These are phyloP conservation scores for Mucor circinelloides DNA, from an alignment of 371 early-diverging fungal species.

Conservation along the genomic window DNA sequence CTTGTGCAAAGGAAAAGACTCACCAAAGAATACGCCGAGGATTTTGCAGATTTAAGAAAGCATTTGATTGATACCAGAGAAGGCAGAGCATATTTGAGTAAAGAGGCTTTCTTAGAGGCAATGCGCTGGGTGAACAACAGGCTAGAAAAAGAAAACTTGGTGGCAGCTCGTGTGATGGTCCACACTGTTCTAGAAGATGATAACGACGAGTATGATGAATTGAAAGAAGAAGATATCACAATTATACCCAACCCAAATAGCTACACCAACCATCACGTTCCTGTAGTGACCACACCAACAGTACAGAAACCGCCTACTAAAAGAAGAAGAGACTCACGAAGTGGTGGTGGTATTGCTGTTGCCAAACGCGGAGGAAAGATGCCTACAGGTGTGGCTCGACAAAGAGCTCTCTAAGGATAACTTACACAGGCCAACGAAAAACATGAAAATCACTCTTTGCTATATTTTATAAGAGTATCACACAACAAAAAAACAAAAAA, in stretches of 20 bases:
- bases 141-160: neutral
- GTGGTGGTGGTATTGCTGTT: neutral
- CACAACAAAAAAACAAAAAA: too few relatives aligned
- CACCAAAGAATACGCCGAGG: neutral
- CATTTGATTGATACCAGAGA: neutral
- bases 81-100: neutral
- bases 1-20: neutral
- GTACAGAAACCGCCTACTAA: neutral
- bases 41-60: neutral
- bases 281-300: neutral
- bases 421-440: neutral
- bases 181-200: neutral
- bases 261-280: neutral
- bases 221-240: neutral
- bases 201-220: neutral
- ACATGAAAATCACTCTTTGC: too few relatives aligned
- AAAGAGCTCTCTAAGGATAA: neutral
- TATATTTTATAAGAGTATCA: too few relatives aligned
- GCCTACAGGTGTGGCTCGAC: neutral
- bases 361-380: constrained; percentile 6
- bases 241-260: neutral
- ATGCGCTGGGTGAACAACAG: neutral
- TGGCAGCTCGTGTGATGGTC: neutral
- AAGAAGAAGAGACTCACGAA: neutral
- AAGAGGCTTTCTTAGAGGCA: neutral